Base-by-base conservation (phyloP, 1,284 basidiomycete species). In the Retiboletus flavoniger region DNA sequence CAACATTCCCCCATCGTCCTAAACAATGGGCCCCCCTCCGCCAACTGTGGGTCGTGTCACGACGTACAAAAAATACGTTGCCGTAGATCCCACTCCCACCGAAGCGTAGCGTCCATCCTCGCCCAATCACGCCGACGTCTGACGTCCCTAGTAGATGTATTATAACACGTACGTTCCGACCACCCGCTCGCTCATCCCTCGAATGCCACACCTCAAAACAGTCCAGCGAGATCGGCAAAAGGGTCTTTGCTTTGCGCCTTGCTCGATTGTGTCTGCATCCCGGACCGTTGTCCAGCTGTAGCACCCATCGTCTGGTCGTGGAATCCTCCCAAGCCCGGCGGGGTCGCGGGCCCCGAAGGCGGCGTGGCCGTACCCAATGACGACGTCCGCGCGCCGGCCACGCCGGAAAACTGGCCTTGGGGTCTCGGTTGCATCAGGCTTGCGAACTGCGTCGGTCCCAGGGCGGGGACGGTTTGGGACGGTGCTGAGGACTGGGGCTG, bases 181-280 rank as follows among this genome's bases (percentile, higher is more conserved):
- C n/a, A n/a, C 38, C 36, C 36, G 34, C 26, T 44, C 19, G 16
- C 11, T 9, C 19, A 17, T 13, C 38, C 17, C 8, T 17, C 9
- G 26, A 11, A 14, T 14, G 29, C 39, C 24, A 26, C n/a, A 3
- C 24, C 21, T 75, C 72, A 92, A 67, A 92, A 91, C 54, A 92
- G 71, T 34, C 85, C 85, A 3, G 79, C 88, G 41, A 92, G 74
- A 70, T 91, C 89, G 14, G 87, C 87, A 63, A 92, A 92, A 36
- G 90, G 90, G 70, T 92, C 89, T 66, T 89, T 91, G 57, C 74
- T 75, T 65, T 82, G 79, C 42, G 67, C 21, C 9, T 54, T 44
- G 3, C 38, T 38, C 9, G 62, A 48, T 14, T 56, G 62, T 16
- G 49, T 28, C 45, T 56, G 66, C 11, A 54, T 50, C 13, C n/a